phyloP scores from a whole-genome alignment of 83 land plant species.

The Thuja plicata region DNA sequence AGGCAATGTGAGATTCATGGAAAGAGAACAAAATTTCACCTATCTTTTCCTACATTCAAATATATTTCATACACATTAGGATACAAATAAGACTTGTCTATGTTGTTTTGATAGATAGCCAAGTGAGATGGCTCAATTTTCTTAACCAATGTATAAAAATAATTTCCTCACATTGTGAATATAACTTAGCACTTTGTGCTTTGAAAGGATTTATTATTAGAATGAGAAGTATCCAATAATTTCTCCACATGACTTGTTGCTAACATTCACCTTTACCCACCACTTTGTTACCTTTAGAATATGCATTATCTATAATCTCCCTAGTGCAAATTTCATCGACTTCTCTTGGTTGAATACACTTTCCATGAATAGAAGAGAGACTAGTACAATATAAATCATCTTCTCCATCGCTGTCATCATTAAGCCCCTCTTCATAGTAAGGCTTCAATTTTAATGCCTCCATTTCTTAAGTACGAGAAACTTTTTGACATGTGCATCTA shows the following conservation, averaged over 20 bases:
- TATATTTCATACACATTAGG: conserved; percentile 58
- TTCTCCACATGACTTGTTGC: background rate
- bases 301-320: background rate
- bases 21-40: conserved; percentile 25
- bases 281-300: background rate
- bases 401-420: conserved; percentile 56
- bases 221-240: background rate
- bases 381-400: background rate
- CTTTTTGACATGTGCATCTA: conserved; percentile 61
- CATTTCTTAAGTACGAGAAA: conserved; percentile 65
- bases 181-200: conserved; percentile 54
- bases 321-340: background rate
- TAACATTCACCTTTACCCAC: conserved; percentile 18
- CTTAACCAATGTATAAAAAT: conserved; percentile 42
- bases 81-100: conserved; percentile 40
- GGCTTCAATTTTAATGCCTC: conserved; percentile 43
- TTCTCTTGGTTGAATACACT: background rate
- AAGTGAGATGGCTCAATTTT: conserved; percentile 50
- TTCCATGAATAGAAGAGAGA: conserved; percentile 9
- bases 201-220: conserved; percentile 21
- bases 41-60: conserved; percentile 52
- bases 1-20: background rate
- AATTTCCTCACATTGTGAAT: conserved; percentile 31
- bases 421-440: conserved; percentile 68
- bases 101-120: conserved; percentile 22